Evolutionary conservation across 345 rosid species (phyloP).

Genomic region (Eucalyptus pauciflora): DNA sequence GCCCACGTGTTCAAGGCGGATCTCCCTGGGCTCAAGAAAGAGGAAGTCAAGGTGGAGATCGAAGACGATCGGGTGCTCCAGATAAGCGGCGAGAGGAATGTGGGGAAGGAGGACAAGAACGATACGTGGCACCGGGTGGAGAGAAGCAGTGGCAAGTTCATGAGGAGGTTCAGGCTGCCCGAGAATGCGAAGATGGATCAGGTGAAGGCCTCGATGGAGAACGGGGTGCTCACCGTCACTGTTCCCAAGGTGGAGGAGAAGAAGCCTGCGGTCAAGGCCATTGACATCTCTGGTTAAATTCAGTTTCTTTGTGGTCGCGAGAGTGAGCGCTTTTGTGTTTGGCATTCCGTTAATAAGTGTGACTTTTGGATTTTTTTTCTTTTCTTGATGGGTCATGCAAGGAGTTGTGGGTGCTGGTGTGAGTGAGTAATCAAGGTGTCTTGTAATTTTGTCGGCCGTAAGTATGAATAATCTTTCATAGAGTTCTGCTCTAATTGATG

Average conservation of each 20-base stretch:
- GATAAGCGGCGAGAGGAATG: constrained; percentile 9
- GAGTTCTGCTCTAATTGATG: not conserved
- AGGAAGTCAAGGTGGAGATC: constrained; percentile 9
- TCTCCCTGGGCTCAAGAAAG: constrained; percentile 15
- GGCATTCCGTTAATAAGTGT: not conserved
- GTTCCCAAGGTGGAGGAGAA: constrained; percentile 8
- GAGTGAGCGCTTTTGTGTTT: not conserved
- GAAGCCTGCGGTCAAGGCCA: not conserved
- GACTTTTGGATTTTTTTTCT: not conserved
- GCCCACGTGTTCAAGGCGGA: constrained; percentile 9
- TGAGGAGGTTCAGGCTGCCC: constrained; percentile 8
- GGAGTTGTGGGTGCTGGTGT: not conserved
- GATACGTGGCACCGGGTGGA: constrained; percentile 12
- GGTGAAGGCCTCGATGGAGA: constrained; percentile 11
- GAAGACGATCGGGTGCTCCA: constrained; percentile 12
- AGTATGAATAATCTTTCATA: not conserved
- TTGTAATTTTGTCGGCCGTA: no score
- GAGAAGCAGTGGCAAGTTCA: constrained; percentile 8
- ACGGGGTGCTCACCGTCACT: constrained; percentile 6
- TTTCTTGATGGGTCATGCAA: not conserved
- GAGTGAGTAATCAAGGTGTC: no score
- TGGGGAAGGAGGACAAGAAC: constrained; percentile 13
- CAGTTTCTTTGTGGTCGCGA: no score
- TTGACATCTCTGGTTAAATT: constrained; percentile 5
- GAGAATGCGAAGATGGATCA: constrained; percentile 2